Evolutionary conservation across 768 basidiomycete genomes (phyloP).

Genomic region (Exidia glandulosa): DNA sequence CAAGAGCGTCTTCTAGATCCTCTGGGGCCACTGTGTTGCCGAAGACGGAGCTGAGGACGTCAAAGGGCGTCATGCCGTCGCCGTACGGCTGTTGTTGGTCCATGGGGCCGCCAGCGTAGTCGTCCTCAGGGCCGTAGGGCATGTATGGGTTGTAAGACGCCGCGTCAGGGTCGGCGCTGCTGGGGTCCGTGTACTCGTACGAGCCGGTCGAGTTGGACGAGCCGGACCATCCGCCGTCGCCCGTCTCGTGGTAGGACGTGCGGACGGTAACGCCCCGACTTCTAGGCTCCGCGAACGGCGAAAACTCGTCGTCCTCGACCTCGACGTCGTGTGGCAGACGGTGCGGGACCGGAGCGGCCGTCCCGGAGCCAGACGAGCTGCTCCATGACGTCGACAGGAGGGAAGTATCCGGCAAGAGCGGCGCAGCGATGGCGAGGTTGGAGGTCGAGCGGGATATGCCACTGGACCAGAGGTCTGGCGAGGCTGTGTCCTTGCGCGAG

Average conservation of each 20-base stretch:
- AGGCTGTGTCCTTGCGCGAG: conserved; percentile 65
- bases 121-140: conserved; percentile 16
- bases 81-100: conserved; percentile 35
- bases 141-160: conserved; percentile 17
- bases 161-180: conserved; percentile 32
- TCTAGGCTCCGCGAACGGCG: conserved; percentile 50
- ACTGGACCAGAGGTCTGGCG: conserved; percentile 84
- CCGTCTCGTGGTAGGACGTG: conserved; percentile 39
- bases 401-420: conserved; percentile 64
- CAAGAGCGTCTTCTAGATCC: conserved; percentile 88
- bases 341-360: conserved; percentile 5
- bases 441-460: conserved; percentile 50
- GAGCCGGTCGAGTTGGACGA: conserved; percentile 31
- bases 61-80: conserved; percentile 96
- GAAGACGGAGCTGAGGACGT: conserved; percentile 90
- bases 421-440: conserved; percentile 86
- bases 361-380: not conserved
- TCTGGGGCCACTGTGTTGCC: conserved; percentile 80
- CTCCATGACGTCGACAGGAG: conserved; percentile 26
- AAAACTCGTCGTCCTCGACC: conserved; percentile 70
- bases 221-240: conserved; percentile 42
- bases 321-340: conserved; percentile 1
- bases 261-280: too few relatives aligned
- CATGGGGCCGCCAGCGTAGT: conserved; percentile 2
- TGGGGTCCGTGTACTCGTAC: conserved; percentile 12